Evolutionary conservation across 2,329 filamentous ascomycete species (phyloP).

Genomic region (Xylariaceae sp.): DNA sequence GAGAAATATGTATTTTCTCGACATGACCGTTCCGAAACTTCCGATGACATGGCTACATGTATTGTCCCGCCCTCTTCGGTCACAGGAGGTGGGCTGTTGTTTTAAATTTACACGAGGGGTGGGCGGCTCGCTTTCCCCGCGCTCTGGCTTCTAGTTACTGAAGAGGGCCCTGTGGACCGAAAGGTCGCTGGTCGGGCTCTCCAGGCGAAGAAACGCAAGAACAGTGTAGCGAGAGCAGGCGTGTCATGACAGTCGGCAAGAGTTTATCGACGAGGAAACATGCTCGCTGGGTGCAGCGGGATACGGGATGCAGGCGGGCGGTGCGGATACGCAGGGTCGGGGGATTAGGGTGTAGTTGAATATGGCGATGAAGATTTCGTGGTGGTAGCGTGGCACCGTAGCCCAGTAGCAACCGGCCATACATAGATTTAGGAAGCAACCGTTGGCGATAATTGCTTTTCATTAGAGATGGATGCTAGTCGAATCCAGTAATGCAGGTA

Average conservation of each 20-base stretch:
- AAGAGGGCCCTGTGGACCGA: slow-evolving; percentile 22
- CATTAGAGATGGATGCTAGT: slow-evolving; percentile 7
- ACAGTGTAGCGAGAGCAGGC: slow-evolving; percentile 20
- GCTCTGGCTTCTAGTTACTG: slow-evolving; percentile 2
- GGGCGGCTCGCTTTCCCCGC: slow-evolving; percentile 5
- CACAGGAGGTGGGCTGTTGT: slow-evolving; percentile 4
- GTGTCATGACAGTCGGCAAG: slow-evolving; percentile 26
- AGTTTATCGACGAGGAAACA: slow-evolving; percentile 10
- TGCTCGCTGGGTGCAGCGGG: slow-evolving; percentile 9
- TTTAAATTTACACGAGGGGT: slow-evolving; percentile 2
- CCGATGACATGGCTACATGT: slow-evolving; percentile 37
- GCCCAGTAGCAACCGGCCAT: too few species aligned
- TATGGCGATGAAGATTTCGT: slow-evolving; percentile 7
- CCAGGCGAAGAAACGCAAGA: slow-evolving; percentile 26
- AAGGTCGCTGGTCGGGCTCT: slow-evolving; percentile 20
- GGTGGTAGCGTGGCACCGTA: slow-evolving; percentile 6
- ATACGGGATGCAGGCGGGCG: slow-evolving; percentile 1
- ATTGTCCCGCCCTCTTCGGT: slow-evolving; percentile 16
- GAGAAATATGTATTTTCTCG: slow-evolving; percentile 32
- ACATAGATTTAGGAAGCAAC: too few species aligned
- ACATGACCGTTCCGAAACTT: slow-evolving; percentile 31
- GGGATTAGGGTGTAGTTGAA: slow-evolving; percentile 5
- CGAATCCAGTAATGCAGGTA: slow-evolving; percentile 1
- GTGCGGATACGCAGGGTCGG: slow-evolving; percentile 5
- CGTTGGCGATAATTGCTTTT: slow-evolving; percentile 8